Percentiles rank a stretch among this genome's conserved stretches.
Evolutionary conservation across 495 filamentous ascomycete genomes (phyloP).

Genomic region (Penicillium herquei): DNA sequence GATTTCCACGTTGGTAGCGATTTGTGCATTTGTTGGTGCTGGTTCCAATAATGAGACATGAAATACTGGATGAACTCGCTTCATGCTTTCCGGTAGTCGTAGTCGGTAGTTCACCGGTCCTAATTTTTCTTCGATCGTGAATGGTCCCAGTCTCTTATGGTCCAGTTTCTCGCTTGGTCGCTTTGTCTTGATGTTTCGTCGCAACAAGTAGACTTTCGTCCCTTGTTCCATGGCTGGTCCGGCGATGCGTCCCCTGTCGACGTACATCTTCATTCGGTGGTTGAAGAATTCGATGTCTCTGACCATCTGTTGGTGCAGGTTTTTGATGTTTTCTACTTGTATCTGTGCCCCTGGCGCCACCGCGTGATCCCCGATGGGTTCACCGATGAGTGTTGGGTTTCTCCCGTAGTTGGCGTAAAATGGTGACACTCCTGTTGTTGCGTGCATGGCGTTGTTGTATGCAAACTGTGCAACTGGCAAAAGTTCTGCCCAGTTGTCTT

Average conservation of each 20-base stretch:
- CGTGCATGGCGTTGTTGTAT: constrained; percentile 14
- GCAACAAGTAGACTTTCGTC: constrained; percentile 4
- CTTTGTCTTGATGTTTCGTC: constrained; percentile 6
- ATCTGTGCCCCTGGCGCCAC: no score
- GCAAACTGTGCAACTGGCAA: constrained; percentile 26
- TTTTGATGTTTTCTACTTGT: background rate
- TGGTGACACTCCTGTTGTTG: constrained; percentile 1
- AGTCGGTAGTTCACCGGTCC: constrained; percentile 9
- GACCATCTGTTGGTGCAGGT: background rate
- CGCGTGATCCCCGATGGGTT: background rate
- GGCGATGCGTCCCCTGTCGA: background rate
- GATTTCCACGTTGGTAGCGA: no score
- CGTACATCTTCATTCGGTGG: background rate
- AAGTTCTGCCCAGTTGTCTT: constrained; percentile 28
- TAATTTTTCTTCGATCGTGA: constrained; percentile 9
- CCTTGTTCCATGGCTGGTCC: background rate
- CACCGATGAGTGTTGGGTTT: background rate
- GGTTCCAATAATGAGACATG: no score
- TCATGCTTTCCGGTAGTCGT: constrained; percentile 6
- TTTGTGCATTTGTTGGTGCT: no score
- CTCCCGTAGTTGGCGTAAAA: constrained; percentile 20
- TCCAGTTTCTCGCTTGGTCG: constrained; percentile 8
- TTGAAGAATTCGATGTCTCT: no score
- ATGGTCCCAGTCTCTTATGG: constrained; percentile 8
- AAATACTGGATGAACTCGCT: constrained; percentile 4